phyloP scores from a whole-genome alignment of 805 yeast genomes.

The Metschnikowia amazonensis region DNA sequence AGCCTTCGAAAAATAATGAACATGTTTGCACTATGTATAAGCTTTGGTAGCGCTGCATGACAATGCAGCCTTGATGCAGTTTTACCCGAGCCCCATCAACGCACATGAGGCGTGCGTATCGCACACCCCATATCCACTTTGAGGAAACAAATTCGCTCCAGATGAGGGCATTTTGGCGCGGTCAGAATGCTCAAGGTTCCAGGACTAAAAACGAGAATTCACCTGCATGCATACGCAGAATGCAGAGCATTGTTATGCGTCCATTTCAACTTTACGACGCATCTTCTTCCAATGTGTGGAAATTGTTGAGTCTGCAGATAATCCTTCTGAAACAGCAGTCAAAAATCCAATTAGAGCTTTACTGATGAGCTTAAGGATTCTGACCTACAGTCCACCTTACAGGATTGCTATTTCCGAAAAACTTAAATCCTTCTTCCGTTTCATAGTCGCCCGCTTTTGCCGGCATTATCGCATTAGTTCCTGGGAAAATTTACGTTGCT shows the following conservation, averaged over 20 bases:
- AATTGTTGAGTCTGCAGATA: constrained; percentile 1
- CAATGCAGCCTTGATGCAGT: constrained; percentile 5
- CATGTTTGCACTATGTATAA: constrained; percentile 7
- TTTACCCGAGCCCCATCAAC: constrained; percentile 5
- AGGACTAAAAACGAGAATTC: constrained; percentile 4
- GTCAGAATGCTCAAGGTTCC: constrained; percentile 2
- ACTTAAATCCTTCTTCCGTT: neutral
- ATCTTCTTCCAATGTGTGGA: constrained; percentile 4
- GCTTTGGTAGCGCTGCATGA: constrained; percentile 6
- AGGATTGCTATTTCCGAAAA: too few relatives aligned
- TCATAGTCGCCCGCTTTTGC: neutral
- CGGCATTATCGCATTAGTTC: constrained; percentile 5
- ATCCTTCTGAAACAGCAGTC: neutral
- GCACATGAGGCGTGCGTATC: neutral
- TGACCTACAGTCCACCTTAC: too few relatives aligned
- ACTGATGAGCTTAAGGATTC: too few relatives aligned
- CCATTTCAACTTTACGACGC: constrained; percentile 4
- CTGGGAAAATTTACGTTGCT: constrained; percentile 6
- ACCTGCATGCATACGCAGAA: constrained; percentile 6
- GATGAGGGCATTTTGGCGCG: neutral
- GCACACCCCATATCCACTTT: constrained; percentile 1
- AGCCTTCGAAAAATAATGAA: constrained; percentile 6
- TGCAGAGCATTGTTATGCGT: constrained; percentile 4
- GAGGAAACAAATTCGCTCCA: neutral
- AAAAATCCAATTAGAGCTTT: too few relatives aligned